These are phyloP conservation scores for Erythrophleum fordii DNA, from an alignment of 306 rosid genomes.

Conservation along the genomic window DNA sequence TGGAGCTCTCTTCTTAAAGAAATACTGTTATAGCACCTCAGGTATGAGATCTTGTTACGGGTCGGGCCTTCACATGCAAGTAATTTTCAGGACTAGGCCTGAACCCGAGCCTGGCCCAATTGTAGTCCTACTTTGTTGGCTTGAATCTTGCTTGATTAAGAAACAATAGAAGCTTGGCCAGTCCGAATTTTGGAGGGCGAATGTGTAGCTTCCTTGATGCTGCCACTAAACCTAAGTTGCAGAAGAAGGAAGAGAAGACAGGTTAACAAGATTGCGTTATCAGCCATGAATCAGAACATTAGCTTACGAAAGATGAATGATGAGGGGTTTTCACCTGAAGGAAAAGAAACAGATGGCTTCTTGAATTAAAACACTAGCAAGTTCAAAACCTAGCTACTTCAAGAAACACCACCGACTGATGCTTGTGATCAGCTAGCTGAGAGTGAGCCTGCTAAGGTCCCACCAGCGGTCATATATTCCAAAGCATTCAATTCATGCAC, in stretches of 20 bases:
- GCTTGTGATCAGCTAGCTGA: conserved; percentile 26
- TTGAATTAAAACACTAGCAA: neutral
- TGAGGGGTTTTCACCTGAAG: neutral
- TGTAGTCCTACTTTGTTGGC: too few species aligned
- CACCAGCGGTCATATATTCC: conserved; percentile 49
- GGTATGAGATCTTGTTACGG: too few species aligned
- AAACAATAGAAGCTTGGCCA: too few species aligned
- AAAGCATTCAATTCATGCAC: conserved; percentile 48
- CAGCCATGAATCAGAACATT: conserved; percentile 37
- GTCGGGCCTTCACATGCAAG: too few species aligned
- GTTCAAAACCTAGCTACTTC: conserved; percentile 2
- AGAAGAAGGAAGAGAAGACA: conserved; percentile 43
- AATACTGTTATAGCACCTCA: too few species aligned
- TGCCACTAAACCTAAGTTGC: conserved; percentile 38
- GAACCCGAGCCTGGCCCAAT: too few species aligned
- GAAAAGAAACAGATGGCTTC: neutral
- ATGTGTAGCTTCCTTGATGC: conserved; percentile 52
- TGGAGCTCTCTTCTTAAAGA: too few species aligned
- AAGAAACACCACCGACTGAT: conserved; percentile 6
- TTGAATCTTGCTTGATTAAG: too few species aligned
- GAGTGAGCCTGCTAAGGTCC: conserved; percentile 55
- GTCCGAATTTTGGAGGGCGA: conserved; percentile 62
- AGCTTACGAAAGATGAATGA: neutral
- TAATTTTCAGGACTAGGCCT: too few species aligned
- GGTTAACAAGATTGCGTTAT: conserved; percentile 31